Conservation (phyloP, 2,329 filamentous ascomycete genomes). For the Ophiocordyceps robertsii region DNA sequence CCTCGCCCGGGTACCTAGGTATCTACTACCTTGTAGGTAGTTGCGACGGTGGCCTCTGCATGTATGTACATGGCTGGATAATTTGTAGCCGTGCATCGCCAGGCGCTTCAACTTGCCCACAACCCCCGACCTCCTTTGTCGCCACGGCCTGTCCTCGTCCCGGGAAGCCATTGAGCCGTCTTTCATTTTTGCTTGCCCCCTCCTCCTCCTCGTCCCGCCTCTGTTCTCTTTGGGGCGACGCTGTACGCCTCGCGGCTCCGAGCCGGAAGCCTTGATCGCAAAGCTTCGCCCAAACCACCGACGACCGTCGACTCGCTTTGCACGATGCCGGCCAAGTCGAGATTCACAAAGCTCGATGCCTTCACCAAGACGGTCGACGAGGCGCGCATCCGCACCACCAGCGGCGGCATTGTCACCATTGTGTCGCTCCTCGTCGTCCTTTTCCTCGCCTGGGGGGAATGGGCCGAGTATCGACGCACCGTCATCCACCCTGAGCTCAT, state of each 20-base stretch:
- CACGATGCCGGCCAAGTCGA: slow-evolving; percentile 74
- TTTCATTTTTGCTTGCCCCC: no score
- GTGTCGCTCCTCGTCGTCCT: slow-evolving; percentile 77
- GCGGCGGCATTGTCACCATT: slow-evolving; percentile 89
- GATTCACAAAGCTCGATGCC: slow-evolving; percentile 93
- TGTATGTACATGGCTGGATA: no score
- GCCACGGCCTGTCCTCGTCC: no score
- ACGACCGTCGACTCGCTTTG: background rate
- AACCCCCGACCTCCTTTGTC: background rate
- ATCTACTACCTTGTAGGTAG: no score
- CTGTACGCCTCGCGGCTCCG: no score
- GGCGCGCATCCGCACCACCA: slow-evolving; percentile 89
- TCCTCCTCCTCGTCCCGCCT: no score
- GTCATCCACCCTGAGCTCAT: slow-evolving; percentile 83
- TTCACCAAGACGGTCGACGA: slow-evolving; percentile 99
- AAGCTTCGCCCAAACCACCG: background rate
- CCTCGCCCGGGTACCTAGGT: no score
- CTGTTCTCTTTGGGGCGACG: no score
- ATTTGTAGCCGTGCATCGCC: background rate
- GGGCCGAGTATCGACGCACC: slow-evolving; percentile 80
- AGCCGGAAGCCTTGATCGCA: background rate
- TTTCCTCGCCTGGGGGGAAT: slow-evolving; percentile 88
- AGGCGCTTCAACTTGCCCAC: background rate
- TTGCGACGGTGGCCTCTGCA: slow-evolving; percentile 23
- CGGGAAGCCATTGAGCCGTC: no score